Evolutionary conservation across 345 rosid genomes (phyloP).

Genomic region (Toxicodendron radicans): DNA sequence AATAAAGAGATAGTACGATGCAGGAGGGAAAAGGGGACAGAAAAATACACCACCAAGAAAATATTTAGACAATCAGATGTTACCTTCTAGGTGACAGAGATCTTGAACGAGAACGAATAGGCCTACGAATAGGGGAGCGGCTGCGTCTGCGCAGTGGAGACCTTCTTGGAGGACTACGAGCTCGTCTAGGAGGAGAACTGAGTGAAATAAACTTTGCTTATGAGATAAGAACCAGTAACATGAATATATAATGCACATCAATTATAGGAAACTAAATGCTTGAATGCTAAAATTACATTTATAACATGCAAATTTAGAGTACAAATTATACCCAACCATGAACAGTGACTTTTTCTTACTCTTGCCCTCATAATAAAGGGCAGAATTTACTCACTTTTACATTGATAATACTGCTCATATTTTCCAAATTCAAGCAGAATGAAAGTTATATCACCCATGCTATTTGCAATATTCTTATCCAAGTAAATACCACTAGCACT

Average conservation of each 20-base stretch:
- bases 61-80: not conserved
- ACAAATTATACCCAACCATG: not conserved
- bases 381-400: not conserved
- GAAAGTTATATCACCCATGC: not conserved
- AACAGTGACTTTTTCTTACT: not conserved
- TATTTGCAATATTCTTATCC: not conserved
- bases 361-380: not conserved
- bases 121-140: constrained; percentile 88
- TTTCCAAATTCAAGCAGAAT: too few relatives aligned
- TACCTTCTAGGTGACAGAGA: constrained; percentile 84
- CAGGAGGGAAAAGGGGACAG: not conserved
- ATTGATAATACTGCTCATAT: not conserved
- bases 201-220: not conserved
- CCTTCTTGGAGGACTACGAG: constrained; percentile 85
- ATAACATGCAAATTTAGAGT: not conserved
- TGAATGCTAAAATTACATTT: not conserved
- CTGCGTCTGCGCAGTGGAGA: constrained; percentile 92
- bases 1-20: not conserved
- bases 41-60: not conserved
- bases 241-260: not conserved
- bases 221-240: constrained; percentile 4
- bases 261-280: not conserved
- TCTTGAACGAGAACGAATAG: constrained; percentile 75
- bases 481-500: not conserved
- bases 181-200: constrained; percentile 85